A percentile compares a stretch with the other conserved stretches of the same genome.
Conservation (phyloP, 2,329 filamentous ascomycete species). For the Sclerotinia sclerotiorum region DNA sequence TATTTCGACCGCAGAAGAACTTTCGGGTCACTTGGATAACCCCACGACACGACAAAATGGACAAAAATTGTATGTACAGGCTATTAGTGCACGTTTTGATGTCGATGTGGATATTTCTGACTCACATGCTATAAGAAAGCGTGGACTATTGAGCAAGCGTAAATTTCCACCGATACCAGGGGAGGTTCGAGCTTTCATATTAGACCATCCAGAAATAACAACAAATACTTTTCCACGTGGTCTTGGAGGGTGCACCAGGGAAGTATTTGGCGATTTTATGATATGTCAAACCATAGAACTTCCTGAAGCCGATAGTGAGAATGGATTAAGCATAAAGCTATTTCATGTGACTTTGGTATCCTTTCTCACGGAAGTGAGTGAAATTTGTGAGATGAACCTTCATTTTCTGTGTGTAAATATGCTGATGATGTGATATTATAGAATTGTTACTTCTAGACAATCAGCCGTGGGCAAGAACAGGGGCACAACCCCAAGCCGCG, state of each 20-base stretch:
- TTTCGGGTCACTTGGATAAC: neutral
- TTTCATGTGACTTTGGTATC: constrained; percentile 14
- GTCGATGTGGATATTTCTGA: constrained; percentile 11
- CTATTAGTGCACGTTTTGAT: constrained; percentile 4
- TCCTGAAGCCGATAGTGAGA: neutral
- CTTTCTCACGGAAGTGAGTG: neutral
- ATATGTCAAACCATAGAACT: neutral
- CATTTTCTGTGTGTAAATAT: neutral
- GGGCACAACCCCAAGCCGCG: neutral
- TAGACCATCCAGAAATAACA: constrained; percentile 6
- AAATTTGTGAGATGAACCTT: neutral
- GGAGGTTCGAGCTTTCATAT: neutral
- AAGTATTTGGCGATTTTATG: neutral
- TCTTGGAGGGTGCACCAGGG: neutral
- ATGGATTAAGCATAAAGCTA: neutral
- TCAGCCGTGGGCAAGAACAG: neutral
- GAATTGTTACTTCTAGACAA: constrained; percentile 15
- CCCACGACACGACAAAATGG: neutral
- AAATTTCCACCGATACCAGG: neutral
- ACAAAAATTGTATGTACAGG: neutral
- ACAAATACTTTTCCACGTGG: neutral
- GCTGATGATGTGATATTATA: neutral
- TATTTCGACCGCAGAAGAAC: constrained; percentile 6
- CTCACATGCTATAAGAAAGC: constrained; percentile 10
- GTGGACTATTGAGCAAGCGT: neutral